phyloP scores from a whole-genome alignment of 208 protist genomes.

The Leishmania arabica region DNA sequence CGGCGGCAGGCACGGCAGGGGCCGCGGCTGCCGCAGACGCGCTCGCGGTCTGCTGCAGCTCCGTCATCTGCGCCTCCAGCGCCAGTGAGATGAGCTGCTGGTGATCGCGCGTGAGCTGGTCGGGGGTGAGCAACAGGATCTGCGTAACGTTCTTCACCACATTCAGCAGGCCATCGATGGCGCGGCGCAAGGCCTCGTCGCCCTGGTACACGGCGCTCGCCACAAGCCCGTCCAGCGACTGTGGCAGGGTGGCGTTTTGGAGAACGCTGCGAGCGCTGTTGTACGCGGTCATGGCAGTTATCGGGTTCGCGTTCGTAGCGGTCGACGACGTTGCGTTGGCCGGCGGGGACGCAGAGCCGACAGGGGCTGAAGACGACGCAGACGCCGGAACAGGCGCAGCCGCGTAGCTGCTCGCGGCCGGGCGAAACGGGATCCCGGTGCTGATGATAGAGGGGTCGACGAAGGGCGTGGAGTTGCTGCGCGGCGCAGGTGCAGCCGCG shows the following conservation, averaged over 20 bases:
- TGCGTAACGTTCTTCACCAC: conserved; percentile 71
- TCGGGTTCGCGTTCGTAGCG: conserved; percentile 27
- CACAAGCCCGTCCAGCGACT: conserved; percentile 67
- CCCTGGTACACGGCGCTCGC: conserved; percentile 64
- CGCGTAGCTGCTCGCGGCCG: conserved; percentile 8
- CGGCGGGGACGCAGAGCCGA: not conserved
- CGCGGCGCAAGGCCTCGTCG: conserved; percentile 59
- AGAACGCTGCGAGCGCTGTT: conserved; percentile 48
- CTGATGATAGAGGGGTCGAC: conserved; percentile 40
- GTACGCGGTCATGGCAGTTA: conserved; percentile 21
- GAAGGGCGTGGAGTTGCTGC: conserved; percentile 14
- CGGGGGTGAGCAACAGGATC: conserved; percentile 72
- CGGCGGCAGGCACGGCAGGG: not conserved
- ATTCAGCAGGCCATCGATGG: conserved; percentile 59
- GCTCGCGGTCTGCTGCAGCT: conserved; percentile 52
- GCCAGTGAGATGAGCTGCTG: conserved; percentile 79
- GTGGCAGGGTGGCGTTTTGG: conserved; percentile 73
- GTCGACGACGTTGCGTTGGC: conserved; percentile 12
- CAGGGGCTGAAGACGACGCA: not conserved
- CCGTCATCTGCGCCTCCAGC: conserved; percentile 91
- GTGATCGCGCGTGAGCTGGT: conserved; percentile 70
- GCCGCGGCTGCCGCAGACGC: conserved; percentile 3
- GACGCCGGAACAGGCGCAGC: not conserved
- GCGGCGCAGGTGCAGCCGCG: conserved; percentile 1
- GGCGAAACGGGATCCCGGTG: conserved; percentile 30